Conservation (phyloP, 495 filamentous ascomycete species). For the Aeminium ludgeri region DNA sequence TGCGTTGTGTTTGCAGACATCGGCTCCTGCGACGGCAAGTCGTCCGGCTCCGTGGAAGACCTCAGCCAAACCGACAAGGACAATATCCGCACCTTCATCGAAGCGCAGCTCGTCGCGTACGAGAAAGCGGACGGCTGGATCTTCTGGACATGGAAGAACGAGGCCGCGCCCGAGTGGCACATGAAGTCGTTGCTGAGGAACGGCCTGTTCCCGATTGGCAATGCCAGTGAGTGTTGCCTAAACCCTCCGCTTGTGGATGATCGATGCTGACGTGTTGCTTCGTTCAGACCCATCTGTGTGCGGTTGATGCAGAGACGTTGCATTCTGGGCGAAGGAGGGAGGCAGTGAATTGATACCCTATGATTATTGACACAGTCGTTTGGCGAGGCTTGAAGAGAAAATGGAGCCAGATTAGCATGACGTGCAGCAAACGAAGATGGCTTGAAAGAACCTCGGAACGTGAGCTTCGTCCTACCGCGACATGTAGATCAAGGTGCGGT, state of each 20-base stretch:
- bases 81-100: constrained; percentile 46
- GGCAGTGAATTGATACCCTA: too few species aligned
- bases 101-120: constrained; percentile 59
- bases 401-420: too few species aligned
- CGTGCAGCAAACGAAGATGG: too few species aligned
- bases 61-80: constrained; percentile 35
- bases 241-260: background rate
- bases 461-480: too few species aligned
- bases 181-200: constrained; percentile 33
- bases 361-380: too few species aligned
- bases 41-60: constrained; percentile 35
- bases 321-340: too few species aligned
- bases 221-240: background rate
- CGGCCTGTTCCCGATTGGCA: constrained; percentile 1
- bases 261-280: background rate
- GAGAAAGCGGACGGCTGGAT: constrained; percentile 56
- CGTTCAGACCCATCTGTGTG: background rate
- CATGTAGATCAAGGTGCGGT: too few species aligned
- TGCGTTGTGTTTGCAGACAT: constrained; percentile 14
- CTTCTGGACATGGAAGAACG: constrained; percentile 79
- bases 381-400: too few species aligned
- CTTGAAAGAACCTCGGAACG: too few species aligned
- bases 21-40: constrained; percentile 44
- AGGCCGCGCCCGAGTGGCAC: constrained; percentile 76
- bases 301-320: background rate